phyloP scores from a whole-genome alignment of 148 eudicot genomes.

The Mesembryanthemum crystallinum region DNA sequence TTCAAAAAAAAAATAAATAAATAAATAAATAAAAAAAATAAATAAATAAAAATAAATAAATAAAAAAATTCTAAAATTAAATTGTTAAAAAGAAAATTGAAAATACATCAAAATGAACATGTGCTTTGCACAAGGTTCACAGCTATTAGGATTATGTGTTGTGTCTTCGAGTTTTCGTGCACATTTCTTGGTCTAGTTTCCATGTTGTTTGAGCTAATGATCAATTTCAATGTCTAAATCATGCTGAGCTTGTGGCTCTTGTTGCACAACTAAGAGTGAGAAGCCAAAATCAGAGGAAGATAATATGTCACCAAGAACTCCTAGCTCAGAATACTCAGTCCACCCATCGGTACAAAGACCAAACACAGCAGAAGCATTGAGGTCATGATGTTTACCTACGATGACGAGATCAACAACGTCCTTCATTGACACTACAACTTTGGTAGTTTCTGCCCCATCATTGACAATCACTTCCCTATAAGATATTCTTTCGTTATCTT shows the following conservation, averaged over 20 bases:
- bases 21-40: no score
- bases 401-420: slow-evolving; percentile 21
- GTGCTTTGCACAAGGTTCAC: no score
- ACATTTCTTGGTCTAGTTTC: no score
- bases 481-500: slow-evolving; percentile 11
- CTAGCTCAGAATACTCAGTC: slow-evolving; percentile 28
- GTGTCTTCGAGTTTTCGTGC: no score
- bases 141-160: no score
- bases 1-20: no score
- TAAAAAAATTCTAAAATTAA: no score
- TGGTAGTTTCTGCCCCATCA: slow-evolving; percentile 21
- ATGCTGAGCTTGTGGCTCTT: slow-evolving; percentile 9
- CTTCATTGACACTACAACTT: slow-evolving; percentile 9
- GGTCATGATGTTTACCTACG: slow-evolving; percentile 25
- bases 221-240: background rate
- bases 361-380: background rate
- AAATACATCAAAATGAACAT: no score
- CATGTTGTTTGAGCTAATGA: no score
- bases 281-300: slow-evolving; percentile 14
- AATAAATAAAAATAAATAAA: no score
- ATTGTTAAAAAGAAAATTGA: no score
- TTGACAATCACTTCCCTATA: slow-evolving; percentile 17
- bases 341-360: slow-evolving; percentile 20
- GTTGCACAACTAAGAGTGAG: slow-evolving; percentile 31
- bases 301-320: slow-evolving; percentile 25